Base-by-base conservation (phyloP, 139 green algal genomes). In the Eudorina sp. region DNA sequence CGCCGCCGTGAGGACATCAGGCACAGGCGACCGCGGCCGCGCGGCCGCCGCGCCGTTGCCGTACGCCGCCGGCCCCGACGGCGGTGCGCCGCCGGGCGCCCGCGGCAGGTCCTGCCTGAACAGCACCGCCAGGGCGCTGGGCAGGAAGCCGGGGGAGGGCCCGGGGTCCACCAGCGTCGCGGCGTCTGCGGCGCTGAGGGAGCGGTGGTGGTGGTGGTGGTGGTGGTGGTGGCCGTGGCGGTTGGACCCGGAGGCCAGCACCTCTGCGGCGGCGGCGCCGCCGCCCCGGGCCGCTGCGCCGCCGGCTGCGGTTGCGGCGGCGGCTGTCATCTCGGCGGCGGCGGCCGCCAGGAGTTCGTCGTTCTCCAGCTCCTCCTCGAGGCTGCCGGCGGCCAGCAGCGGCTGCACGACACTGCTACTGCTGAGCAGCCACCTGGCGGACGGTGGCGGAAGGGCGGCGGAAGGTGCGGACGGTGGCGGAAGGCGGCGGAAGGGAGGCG, bases 401-500 rank as follows among this genome's bases (percentile, higher is more conserved):
- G 84, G 84, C 53, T 75, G 43, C 73, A 89, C 73, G 11, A 84
- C 41, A 43, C 73, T 85, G 84, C 84, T 31, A 40, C 40, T 75
- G 84, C 53, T 53, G 36, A 89, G 53, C 84, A 89, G 62, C 84
- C 84, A 89, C 29, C 84, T 84, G 84, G 6, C 13, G 9, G 48
- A 55, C 48, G n/a, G n/a, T n/a, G n/a, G n/a, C n/a, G n/a, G n/a
- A n/a, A n/a, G n/a, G n/a, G n/a, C n/a, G n/a, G n/a, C n/a, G n/a
- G n/a, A n/a, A n/a, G n/a, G n/a, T n/a, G n/a, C n/a, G n/a, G n/a
- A n/a, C n/a, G n/a, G n/a, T n/a, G n/a, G n/a, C n/a, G n/a, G n/a
- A n/a, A n/a, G n/a, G n/a, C n/a, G n/a, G n/a, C n/a, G n/a, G n/a
- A n/a, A n/a, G n/a, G n/a, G n/a, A n/a, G n/a, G n/a, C n/a, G n/a